Conservation (phyloP, 1,139 yeast genomes). For the Candida sanyaensis region DNA sequence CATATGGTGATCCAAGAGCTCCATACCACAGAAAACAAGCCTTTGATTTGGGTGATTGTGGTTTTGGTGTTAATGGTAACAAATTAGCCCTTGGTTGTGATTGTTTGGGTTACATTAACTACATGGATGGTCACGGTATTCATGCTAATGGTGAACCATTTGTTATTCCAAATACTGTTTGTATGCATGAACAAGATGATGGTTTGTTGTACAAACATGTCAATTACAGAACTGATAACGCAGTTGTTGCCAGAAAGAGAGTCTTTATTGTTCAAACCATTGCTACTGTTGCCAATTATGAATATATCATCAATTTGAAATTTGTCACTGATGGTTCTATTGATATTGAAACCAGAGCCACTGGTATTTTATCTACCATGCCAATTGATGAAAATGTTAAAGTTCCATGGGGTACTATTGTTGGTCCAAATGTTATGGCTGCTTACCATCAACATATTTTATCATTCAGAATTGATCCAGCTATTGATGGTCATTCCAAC, state of each 20-base stretch:
- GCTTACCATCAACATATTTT: conserved; percentile 88
- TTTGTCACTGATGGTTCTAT: conserved; percentile 84
- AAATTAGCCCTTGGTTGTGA: conserved; percentile 80
- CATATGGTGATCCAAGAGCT: conserved; percentile 76
- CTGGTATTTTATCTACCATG: conserved; percentile 84
- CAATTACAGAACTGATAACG: conserved; percentile 73
- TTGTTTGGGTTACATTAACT: conserved; percentile 84
- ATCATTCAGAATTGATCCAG: conserved; percentile 84
- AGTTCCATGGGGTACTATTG: conserved; percentile 83
- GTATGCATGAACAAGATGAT: conserved; percentile 87
- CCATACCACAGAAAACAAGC: conserved; percentile 88
- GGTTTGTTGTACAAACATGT: conserved; percentile 81
- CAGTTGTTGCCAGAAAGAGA: conserved; percentile 83
- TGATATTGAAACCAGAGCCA: conserved; percentile 83
- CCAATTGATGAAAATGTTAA: conserved; percentile 76
- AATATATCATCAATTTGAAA: conserved; percentile 75
- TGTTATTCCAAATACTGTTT: conserved; percentile 70
- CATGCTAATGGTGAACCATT: conserved; percentile 66
- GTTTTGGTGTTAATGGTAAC: conserved; percentile 82
- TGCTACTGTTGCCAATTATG: conserved; percentile 90
- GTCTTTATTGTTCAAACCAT: conserved; percentile 83
- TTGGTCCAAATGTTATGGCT: conserved; percentile 86
- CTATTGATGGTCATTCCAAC: conserved; percentile 82
- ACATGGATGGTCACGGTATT: conserved; percentile 66
- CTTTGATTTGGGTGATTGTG: conserved; percentile 88